Conservation (phyloP, 2,329 filamentous ascomycete species). For the Trichoderma asperellum region DNA sequence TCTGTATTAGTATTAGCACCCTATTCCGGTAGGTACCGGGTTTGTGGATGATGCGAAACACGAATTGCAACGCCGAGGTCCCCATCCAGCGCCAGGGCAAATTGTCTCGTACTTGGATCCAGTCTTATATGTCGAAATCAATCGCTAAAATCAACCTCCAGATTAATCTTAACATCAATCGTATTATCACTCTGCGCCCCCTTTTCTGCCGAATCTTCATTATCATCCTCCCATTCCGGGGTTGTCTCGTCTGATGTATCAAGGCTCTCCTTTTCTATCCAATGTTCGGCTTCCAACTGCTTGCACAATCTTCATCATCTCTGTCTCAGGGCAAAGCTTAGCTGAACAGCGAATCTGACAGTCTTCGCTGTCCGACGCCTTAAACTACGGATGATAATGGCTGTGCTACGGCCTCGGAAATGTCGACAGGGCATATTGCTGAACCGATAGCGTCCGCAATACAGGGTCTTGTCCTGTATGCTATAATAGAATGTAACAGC, state of each 20-base stretch:
- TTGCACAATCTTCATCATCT: neutral
- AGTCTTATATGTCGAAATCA: neutral
- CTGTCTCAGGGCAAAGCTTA: neutral
- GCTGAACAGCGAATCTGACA: neutral
- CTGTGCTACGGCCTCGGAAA: neutral
- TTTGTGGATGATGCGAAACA: neutral
- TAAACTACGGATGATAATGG: neutral
- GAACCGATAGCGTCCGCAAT: neutral
- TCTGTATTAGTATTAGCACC: neutral
- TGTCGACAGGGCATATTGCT: neutral
- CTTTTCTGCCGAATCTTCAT: neutral
- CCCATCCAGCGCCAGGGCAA: neutral
- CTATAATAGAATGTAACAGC: neutral
- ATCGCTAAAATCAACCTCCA: neutral
- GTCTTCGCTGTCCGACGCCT: neutral
- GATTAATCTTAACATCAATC: neutral
- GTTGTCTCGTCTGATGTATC: neutral
- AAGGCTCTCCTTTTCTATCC: neutral
- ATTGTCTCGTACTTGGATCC: neutral
- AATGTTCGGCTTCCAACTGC: neutral
- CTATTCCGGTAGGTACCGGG: neutral
- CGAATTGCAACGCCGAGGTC: neutral
- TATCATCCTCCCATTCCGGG: neutral
- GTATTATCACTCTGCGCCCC: neutral
- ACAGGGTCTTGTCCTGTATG: neutral